phyloP scores from a whole-genome alignment of 2,329 filamentous ascomycete species.

The Ophiognomonia clavigignenti-juglandacearum region DNA sequence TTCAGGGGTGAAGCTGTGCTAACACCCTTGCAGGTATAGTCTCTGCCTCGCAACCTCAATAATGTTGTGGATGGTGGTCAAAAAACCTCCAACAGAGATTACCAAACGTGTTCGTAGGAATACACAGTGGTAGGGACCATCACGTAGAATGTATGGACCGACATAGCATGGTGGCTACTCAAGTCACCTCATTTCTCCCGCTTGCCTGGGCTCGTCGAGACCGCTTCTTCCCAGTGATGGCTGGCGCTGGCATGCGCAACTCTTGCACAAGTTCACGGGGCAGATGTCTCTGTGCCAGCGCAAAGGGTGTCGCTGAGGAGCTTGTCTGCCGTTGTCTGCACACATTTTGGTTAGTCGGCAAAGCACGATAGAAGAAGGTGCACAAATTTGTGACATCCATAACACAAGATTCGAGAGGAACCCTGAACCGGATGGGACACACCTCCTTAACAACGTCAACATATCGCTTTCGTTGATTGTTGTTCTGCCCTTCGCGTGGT shows the following conservation, averaged over 20 bases:
- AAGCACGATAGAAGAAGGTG: conserved; percentile 7
- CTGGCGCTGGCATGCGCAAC: conserved; percentile 63
- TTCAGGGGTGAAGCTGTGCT: conserved; percentile 2
- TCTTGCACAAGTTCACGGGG: conserved; percentile 80
- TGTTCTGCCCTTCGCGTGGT: conserved; percentile 70
- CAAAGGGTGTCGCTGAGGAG: conserved; percentile 70
- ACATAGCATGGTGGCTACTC: conserved; percentile 18
- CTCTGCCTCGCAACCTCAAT: conserved; percentile 79
- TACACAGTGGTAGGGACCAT: conserved; percentile 58
- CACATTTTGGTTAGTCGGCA: conserved; percentile 5
- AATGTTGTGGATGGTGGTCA: conserved; percentile 95
- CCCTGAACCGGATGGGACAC: conserved; percentile 33
- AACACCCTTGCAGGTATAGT: conserved; percentile 63
- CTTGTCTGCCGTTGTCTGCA: conserved; percentile 72
- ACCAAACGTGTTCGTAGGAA: conserved; percentile 71
- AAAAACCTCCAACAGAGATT: conserved; percentile 73
- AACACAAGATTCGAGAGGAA: too few relatives aligned
- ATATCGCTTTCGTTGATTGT: conserved; percentile 84
- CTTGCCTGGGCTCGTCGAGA: conserved; percentile 31
- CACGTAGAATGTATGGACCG: conserved; percentile 19
- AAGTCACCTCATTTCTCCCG: conserved; percentile 37
- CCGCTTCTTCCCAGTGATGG: conserved; percentile 41
- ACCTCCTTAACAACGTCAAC: conserved; percentile 78
- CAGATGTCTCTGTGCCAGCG: conserved; percentile 76
- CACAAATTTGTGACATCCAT: conserved; percentile 14